Evolutionary conservation across 495 filamentous ascomycete species (phyloP), one percentile per base, ranked within the genome.

Genomic region (Talaromyces proteolyticus): DNA sequence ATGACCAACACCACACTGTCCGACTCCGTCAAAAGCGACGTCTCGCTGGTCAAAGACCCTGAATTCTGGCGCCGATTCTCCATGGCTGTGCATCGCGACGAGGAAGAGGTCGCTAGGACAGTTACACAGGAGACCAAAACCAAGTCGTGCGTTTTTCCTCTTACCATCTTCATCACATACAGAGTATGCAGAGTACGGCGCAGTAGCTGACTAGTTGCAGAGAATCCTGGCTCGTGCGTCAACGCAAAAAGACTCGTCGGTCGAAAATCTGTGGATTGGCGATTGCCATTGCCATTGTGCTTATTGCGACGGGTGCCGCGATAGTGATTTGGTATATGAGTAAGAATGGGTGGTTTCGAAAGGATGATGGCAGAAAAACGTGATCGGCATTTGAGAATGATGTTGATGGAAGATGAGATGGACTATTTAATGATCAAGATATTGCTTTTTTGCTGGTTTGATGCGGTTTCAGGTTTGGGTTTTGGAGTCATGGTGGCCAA

Each of bases 31-130:
- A 39, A 49, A 17, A 49, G 47, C 47, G 47, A 49, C 11, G 62
- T 65, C 59, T 67, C 72, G 4, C 63, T 73, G 11, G 72, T 80
- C 44, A 70, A 73, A 22, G 82, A 86, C 54, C 81, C 82, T 14
- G 67, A 60, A 37, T 86, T 86, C 62, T 85, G 81, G 82, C 71
- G 70, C 17, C 73, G 80, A 47, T 84, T 85, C 69, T 77, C 74
- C 41, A 58, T 65, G n/a, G 81, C 81, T 38, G 74, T 82, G 5
- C 79, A 83, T 50, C 60, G 64, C 19, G 65, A 75, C 39, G 72
- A n/a, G n/a, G n/a, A 73, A 52, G 61, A 67, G 50, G 24, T 47
- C 8, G 57, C 66, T 14, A 64, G 54, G 29, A 29, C 49, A 34
- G 14, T 50, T 16, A 8, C 52, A 34, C 44, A 54, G 10, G 19